Conservation (phyloP, 306 rosid genomes). For the Dicorynia guianensis region DNA sequence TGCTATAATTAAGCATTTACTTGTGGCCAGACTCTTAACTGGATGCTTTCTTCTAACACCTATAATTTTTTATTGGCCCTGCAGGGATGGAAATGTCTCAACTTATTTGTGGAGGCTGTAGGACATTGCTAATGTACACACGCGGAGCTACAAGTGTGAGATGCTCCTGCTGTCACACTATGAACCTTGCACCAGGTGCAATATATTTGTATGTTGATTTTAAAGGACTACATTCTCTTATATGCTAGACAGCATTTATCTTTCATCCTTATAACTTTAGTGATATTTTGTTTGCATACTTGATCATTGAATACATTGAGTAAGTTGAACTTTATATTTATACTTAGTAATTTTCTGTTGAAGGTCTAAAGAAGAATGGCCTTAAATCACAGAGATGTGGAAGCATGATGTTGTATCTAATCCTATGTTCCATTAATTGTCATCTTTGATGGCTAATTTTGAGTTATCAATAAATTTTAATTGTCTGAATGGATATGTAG, state of each 20-base stretch:
- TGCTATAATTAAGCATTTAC: conserved; percentile 6
- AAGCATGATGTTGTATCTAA: conserved; percentile 3
- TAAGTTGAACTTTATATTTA: background rate
- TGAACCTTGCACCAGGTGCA: conserved; percentile 90
- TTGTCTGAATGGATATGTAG: conserved; percentile 3
- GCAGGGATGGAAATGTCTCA: conserved; percentile 95
- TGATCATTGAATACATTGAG: conserved; percentile 6
- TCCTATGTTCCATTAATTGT: background rate
- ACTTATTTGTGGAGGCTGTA: conserved; percentile 95
- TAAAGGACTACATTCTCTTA: conserved; percentile 6
- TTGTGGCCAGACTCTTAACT: background rate
- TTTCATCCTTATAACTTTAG: conserved; percentile 22
- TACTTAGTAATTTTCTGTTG: background rate
- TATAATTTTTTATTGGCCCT: conserved; percentile 33
- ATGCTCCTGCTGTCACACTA: conserved; percentile 93
- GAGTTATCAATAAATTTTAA: conserved; percentile 6
- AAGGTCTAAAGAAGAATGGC: background rate
- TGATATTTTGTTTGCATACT: conserved; percentile 35
- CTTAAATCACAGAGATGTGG: background rate
- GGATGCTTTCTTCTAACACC: conserved; percentile 5
- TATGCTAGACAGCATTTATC: conserved; percentile 18
- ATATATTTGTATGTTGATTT: conserved; percentile 32
- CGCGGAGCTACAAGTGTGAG: conserved; percentile 95
- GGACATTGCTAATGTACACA: conserved; percentile 90
- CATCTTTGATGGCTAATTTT: background rate